These are phyloP conservation scores for Fusarium ambrosium DNA, from an alignment of 2,329 filamentous ascomycete species.

Conservation along the genomic window DNA sequence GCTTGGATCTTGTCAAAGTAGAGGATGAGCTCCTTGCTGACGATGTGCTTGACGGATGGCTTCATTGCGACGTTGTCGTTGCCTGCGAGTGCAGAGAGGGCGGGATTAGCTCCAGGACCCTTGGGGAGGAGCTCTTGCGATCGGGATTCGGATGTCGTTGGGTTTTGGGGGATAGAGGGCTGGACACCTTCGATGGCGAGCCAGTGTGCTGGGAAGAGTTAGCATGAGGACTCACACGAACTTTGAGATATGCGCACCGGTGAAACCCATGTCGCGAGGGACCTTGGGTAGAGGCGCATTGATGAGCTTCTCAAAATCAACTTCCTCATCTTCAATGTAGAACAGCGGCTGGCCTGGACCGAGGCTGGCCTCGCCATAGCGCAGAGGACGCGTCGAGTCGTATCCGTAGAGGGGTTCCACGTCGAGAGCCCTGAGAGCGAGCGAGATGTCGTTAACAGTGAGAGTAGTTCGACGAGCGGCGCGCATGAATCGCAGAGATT, in stretches of 20 bases:
- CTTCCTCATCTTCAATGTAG: slow-evolving; percentile 98
- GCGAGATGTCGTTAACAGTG: slow-evolving; percentile 89
- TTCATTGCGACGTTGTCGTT: slow-evolving; percentile 88
- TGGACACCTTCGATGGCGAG: slow-evolving; percentile 97
- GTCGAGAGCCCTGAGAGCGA: slow-evolving; percentile 87
- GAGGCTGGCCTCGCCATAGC: slow-evolving; percentile 93
- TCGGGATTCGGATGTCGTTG: slow-evolving; percentile 85
- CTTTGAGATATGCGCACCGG: slow-evolving; percentile 67
- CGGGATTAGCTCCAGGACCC: slow-evolving; percentile 87
- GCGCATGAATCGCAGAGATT: slow-evolving; percentile 96
- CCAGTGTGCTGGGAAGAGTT: slow-evolving; percentile 81
- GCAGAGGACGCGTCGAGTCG: slow-evolving; percentile 88
- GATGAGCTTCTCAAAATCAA: slow-evolving; percentile 98
- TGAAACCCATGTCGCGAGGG: slow-evolving; percentile 91
- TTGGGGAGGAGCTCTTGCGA: slow-evolving; percentile 90
- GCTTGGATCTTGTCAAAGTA: slow-evolving; percentile 97
- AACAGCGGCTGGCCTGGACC: slow-evolving; percentile 95
- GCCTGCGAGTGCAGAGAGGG: slow-evolving; percentile 83
- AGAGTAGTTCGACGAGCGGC: slow-evolving; percentile 88
- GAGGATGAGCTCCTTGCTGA: slow-evolving; percentile 94
- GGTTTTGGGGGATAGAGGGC: slow-evolving; percentile 96
- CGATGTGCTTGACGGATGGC: slow-evolving; percentile 93
- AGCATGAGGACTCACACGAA: slow-evolving; percentile 1
- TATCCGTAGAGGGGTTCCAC: slow-evolving; percentile 97
- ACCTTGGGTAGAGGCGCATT: slow-evolving; percentile 96